Evolutionary conservation across 257 asterid species (phyloP).

Genomic region (Primulina huaijiensis): DNA sequence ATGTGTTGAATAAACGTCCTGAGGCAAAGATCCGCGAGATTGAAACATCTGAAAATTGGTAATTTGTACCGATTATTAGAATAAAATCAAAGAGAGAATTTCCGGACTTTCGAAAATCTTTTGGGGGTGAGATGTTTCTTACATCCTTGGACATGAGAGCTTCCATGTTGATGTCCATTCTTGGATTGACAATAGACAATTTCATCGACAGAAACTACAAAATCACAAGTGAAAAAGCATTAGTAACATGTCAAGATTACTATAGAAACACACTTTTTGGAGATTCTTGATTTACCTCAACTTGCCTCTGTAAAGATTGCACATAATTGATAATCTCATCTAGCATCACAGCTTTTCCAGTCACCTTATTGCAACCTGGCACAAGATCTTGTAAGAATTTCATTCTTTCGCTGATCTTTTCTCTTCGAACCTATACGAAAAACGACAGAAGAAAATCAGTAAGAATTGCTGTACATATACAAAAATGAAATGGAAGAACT

Average conservation of each 20-base stretch:
- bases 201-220: conserved; percentile 93
- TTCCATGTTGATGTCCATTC: conserved; percentile 67
- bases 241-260: conserved; percentile 2
- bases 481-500: background rate
- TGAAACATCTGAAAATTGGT: conserved; percentile 43
- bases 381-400: conserved; percentile 86
- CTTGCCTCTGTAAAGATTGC: conserved; percentile 84
- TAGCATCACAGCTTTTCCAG: conserved; percentile 98
- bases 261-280: background rate
- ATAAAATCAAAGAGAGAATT: conserved; percentile 14
- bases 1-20: conserved; percentile 40
- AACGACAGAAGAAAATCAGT: background rate
- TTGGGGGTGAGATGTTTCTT: conserved; percentile 23
- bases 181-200: conserved; percentile 71
- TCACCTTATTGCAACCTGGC: conserved; percentile 95
- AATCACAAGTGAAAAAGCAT: background rate
- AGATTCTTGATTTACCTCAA: conserved; percentile 54
- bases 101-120: background rate
- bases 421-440: conserved; percentile 66
- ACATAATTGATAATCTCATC: conserved; percentile 91
- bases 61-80: background rate
- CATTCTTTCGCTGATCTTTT: conserved; percentile 92
- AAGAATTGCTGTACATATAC: background rate
- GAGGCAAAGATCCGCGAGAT: conserved; percentile 48
- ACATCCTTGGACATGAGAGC: conserved; percentile 72